Conservation (phyloP, 208 protist genomes). For the Leptomonas seymouri region DNA sequence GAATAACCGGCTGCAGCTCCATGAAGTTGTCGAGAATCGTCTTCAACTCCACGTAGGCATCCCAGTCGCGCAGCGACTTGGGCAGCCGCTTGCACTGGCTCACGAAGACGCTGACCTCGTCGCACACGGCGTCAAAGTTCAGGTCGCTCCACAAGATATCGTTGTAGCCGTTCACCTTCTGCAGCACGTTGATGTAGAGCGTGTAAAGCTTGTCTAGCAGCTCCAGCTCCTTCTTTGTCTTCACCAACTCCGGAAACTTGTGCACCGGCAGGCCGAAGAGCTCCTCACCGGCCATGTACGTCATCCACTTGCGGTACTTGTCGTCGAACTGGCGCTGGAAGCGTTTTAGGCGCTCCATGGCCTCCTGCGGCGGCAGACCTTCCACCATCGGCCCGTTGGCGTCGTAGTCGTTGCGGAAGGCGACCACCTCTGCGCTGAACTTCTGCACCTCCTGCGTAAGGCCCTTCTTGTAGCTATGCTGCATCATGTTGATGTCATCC, state of each 20-base stretch:
- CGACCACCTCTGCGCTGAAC: conserved; percentile 92
- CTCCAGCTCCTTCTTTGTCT: conserved; percentile 94
- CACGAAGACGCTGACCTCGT: conserved; percentile 93
- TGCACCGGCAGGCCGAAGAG: conserved; percentile 95
- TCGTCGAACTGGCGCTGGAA: conserved; percentile 96
- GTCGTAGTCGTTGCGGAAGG: conserved; percentile 96
- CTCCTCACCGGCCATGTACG: conserved; percentile 95
- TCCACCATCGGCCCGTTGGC: conserved; percentile 96
- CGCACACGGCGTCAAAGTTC: conserved; percentile 93
- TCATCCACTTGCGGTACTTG: conserved; percentile 95
- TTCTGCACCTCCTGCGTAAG: conserved; percentile 94
- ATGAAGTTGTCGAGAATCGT: conserved; percentile 96
- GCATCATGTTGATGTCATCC: conserved; percentile 92
- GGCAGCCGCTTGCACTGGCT: conserved; percentile 90
- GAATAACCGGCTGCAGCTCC: conserved; percentile 94
- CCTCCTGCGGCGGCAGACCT: conserved; percentile 92
- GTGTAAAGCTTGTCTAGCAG: conserved; percentile 95
- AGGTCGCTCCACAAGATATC: conserved; percentile 96
- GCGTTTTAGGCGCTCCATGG: conserved; percentile 95
- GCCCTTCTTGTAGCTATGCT: conserved; percentile 93
- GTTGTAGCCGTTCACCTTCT: conserved; percentile 94
- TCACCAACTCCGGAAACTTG: conserved; percentile 94
- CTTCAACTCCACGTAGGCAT: conserved; percentile 95
- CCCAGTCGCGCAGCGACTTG: conserved; percentile 94
- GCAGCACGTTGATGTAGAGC: conserved; percentile 95